These are phyloP conservation scores for Cyberlindnera samutprakarnensis DNA, from an alignment of 805 yeast species.

Conservation along the genomic window DNA sequence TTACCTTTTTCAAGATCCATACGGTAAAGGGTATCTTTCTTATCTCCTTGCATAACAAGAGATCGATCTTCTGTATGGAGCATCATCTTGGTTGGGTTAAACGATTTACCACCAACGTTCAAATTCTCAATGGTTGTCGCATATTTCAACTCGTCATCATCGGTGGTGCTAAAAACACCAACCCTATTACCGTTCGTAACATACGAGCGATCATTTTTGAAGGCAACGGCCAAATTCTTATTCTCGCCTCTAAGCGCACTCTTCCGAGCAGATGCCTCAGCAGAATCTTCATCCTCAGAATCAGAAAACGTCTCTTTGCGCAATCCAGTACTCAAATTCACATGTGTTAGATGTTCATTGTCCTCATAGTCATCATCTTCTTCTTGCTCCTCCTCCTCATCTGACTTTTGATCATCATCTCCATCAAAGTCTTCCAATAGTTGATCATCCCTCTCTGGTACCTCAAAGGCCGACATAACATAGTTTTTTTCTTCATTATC, in stretches of 20 bases:
- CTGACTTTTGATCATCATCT: no score
- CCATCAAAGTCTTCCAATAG: conserved; percentile 19
- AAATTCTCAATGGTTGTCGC: conserved; percentile 62
- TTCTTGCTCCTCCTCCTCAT: conserved; percentile 24
- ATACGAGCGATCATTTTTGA: conserved; percentile 61
- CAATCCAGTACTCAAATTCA: conserved; percentile 17
- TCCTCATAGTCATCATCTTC: conserved; percentile 26
- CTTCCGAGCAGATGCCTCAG: conserved; percentile 14
- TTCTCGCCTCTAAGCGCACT: conserved; percentile 34
- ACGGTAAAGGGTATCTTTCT: conserved; percentile 44
- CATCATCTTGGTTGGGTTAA: conserved; percentile 62
- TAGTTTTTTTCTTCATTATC: conserved; percentile 44
- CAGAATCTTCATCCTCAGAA: conserved; percentile 32
- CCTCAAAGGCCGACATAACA: conserved; percentile 45
- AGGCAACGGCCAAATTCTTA: conserved; percentile 64
- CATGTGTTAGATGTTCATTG: conserved; percentile 27
- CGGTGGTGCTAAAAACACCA: conserved; percentile 68
- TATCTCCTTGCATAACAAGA: conserved; percentile 56
- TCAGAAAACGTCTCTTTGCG: conserved; percentile 21
- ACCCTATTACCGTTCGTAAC: conserved; percentile 73
- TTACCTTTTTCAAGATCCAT: conserved; percentile 78
- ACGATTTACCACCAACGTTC: conserved; percentile 38
- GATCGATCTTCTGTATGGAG: conserved; percentile 67
- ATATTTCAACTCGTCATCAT: conserved; percentile 45
- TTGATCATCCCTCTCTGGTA: conserved; percentile 9